Evolutionary conservation across 176 grass and related monocot genomes (phyloP).

Genomic region (sorghum (Sorghum bicolor)): DNA sequence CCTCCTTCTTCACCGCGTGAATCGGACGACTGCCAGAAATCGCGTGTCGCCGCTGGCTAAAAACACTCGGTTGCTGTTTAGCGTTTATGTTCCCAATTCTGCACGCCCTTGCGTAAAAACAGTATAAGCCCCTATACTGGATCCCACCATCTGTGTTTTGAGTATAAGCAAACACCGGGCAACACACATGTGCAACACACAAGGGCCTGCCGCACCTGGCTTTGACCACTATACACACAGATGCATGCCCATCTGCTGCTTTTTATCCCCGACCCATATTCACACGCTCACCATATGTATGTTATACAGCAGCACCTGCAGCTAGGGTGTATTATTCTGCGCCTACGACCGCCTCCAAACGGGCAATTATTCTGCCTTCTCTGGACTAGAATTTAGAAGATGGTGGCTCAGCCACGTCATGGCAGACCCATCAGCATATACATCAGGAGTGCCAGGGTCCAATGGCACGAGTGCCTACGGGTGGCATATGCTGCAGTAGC

Average conservation of each 20-base stretch:
- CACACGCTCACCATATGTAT: slow-evolving; percentile 33
- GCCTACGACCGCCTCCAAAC: neutral
- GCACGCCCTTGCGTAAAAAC: neutral
- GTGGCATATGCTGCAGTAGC: slow-evolving; percentile 25
- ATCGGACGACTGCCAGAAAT: no score
- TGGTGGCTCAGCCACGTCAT: neutral
- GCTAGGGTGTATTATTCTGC: slow-evolving; percentile 15
- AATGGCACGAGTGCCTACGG: neutral
- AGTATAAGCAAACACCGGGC: slow-evolving; percentile 26
- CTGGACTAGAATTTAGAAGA: neutral
- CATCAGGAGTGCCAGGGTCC: slow-evolving; percentile 14
- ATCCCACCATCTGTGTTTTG: neutral
- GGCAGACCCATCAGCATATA: slow-evolving; percentile 20
- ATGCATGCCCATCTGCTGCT: slow-evolving; percentile 30
- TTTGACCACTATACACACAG: slow-evolving; percentile 58
- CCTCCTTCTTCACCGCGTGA: no score
- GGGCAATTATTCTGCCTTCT: neutral
- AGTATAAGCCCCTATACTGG: neutral
- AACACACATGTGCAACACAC: slow-evolving; percentile 20
- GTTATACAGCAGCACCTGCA: slow-evolving; percentile 1
- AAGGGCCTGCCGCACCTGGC: slow-evolving; percentile 34
- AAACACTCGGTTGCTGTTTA: no score
- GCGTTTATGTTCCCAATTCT: no score
- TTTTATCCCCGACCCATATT: slow-evolving; percentile 41
- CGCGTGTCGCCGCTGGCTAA: no score